These are phyloP conservation scores for Zizania latifolia DNA, from an alignment of 176 grass and related monocot species.

Conservation along the genomic window DNA sequence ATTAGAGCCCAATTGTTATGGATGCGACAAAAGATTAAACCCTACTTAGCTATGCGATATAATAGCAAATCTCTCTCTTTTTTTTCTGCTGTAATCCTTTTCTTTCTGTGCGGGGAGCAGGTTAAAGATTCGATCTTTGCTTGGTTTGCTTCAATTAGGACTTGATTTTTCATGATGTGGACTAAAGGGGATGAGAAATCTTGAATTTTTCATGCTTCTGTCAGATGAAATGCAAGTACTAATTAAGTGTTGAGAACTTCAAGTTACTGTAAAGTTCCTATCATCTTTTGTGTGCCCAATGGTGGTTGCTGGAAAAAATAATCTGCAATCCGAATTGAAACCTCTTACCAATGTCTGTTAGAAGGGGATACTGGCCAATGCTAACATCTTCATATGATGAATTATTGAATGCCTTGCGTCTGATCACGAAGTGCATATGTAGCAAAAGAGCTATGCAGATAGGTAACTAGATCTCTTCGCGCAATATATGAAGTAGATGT, in stretches of 20 bases:
- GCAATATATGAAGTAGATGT: neutral
- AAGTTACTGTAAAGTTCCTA: neutral
- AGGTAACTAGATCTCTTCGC: neutral
- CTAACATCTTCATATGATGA: neutral
- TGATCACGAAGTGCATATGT: neutral
- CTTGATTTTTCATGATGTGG: neutral
- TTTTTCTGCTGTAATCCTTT: neutral
- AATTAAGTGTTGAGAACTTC: neutral
- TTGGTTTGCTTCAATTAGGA: neutral
- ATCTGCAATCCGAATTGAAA: neutral
- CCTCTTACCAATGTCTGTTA: neutral
- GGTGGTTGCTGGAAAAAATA: neutral
- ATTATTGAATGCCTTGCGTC: neutral
- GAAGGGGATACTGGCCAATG: neutral
- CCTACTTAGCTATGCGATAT: no score
- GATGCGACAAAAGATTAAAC: no score
- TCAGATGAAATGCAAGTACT: conserved; percentile 19
- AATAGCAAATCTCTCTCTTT: no score
- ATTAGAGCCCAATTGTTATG: no score
- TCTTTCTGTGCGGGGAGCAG: neutral
- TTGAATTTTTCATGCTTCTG: neutral
- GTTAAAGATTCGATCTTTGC: neutral
- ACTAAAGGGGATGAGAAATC: neutral
- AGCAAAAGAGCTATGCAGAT: neutral
- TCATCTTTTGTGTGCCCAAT: neutral